Base-by-base conservation (phyloP, 1,284 basidiomycete genomes). In the Lentinus polychrous region DNA sequence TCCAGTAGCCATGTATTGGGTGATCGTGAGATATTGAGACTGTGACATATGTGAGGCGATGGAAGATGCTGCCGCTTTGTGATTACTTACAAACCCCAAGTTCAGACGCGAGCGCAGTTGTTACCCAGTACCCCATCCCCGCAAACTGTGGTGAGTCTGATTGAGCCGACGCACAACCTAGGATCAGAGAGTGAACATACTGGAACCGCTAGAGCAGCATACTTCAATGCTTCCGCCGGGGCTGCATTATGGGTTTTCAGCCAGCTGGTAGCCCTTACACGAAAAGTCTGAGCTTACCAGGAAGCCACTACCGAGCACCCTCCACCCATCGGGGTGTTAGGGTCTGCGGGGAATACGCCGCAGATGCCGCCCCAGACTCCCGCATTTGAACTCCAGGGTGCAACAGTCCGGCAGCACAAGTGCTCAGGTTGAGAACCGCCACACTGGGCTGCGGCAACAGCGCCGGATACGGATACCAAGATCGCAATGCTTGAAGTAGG, bases 281-380 rank as follows among this genome's bases (percentile, higher is more conserved):
- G 22, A 23, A 8, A 23, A 33, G 31, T 38, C 17, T 18, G 11
- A 7, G 36, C 52, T 5, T 43, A 53, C 52, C 52, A 53, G n/a
- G 46, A 6, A 40, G 45, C 15, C 10, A 38, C 23, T 22, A 22
- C 18, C 3, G 17, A 17, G 24, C 53, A 55, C 10, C 18, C 49
- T n/a, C 48, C 46, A n/a, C 47, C 53, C 18, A 52, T 51, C 8
- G 33, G 44, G 11, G 49, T 46, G 32, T 38, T 46, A 5, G 53
- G 45, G 31, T 47, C 48, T 1, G 44, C 46, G 35, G 46, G 45
- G 15, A 22, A 23, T 24, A 55, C 49, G 17, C 51, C 51, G 37
- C 53, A 55, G 5, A 55, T 46, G 37, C 42, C 45, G 7, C 23
- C 44, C 53, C 53, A 55, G 1, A 55, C 51, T 12, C 38, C 49